Evolutionary conservation across 1,284 basidiomycete genomes (phyloP), one percentile per base, ranked within the genome.

Genomic region (Porogramme epimiltina): DNA sequence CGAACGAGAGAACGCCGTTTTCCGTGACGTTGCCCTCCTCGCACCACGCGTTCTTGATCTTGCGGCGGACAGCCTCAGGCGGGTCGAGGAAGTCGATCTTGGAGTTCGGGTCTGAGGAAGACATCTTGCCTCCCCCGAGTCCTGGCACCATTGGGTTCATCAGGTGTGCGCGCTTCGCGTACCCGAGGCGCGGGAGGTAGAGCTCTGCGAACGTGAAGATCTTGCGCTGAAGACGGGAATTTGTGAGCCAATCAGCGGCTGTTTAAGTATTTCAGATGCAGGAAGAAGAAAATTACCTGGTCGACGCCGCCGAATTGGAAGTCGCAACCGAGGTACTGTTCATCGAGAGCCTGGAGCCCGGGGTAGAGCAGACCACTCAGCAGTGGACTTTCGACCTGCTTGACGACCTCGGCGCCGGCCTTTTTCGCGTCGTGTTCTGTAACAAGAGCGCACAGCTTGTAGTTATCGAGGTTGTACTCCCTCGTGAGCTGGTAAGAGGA

Each of bases 71-170:
- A 26, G 81, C 82, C 39, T 91, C 88, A 0, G 95, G 87, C 15
- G 85, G 70, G 73, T 99, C 96, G 59, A 99, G 85, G 73, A 99
- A 95, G 74, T 99, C 96, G 69, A 99, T 98, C 74, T 99, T 99
- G 59, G 89, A 93, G 70, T 95, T 91, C 24, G 93, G 90, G 65
- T 98, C 96, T 1, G 96, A 98, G 0, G 94, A 88, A n/a, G 93
- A 96, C 97, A 99, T 99, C 71, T 99, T 99, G 22, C 93, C 93
- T 25, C 96, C 96, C 40, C 83, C 82, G 42, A 99, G 82, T 37
- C 97, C 96, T 19, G 97, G 96, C 0, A 99, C 95, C 96, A 99
- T 99, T 15, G 84, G 78, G 74, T 98, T 99, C 96, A 99, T 99
- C 33, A 99, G 79, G 71, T 99, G 96, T 0, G 95, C 92, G 41